Evolutionary conservation across 176 grass and related monocot genomes (phyloP), one percentile per base, ranked within the genome.

Genomic region (Musa acuminata): DNA sequence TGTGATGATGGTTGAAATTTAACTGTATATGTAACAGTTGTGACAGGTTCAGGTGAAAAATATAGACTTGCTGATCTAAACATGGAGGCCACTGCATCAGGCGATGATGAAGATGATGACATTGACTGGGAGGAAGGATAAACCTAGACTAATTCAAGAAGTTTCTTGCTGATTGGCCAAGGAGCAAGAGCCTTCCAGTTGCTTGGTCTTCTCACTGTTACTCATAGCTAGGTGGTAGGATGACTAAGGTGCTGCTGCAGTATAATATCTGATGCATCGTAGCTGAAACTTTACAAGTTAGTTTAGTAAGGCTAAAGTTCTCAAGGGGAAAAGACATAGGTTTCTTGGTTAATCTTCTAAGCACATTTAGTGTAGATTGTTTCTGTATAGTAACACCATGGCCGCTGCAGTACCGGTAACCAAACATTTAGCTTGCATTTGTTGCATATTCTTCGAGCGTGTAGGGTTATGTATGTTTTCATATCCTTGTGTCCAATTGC

Each of bases 11-110:
- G 52, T 11, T 71, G 11, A 49, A 53, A 13, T 62, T 87, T 69
- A 84, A 59, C 9, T 43, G 35, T 43, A 43, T 43, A 43, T 43
- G 79, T 67, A 75, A 71, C 62, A 77, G 77, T 70, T 75, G 25
- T 20, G 69, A 35, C 81, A 87, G 89, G 80, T 84, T 67, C 78
- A 74, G 77, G 72, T 13, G 85, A 85, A 66, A 83, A 79, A 43
- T 96, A 86, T 78, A 92, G 87, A 83, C 78, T 96, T 13, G 64
- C 64, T 75, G 93, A 96, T 63, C 80, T 96, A 80, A 96, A 96
- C 72, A 80, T 80, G 6, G 93, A 96, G 74, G 93, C 89, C 14
- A 84, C 87, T 69, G 89, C 88, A 86, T 89, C 82, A 3, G 87
- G 84, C 13, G 93, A 92, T 23, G 92, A 92, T 16, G 93, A 87